phyloP scores from a whole-genome alignment of 495 filamentous ascomycete genomes.

The Chaetomidium leptoderma region DNA sequence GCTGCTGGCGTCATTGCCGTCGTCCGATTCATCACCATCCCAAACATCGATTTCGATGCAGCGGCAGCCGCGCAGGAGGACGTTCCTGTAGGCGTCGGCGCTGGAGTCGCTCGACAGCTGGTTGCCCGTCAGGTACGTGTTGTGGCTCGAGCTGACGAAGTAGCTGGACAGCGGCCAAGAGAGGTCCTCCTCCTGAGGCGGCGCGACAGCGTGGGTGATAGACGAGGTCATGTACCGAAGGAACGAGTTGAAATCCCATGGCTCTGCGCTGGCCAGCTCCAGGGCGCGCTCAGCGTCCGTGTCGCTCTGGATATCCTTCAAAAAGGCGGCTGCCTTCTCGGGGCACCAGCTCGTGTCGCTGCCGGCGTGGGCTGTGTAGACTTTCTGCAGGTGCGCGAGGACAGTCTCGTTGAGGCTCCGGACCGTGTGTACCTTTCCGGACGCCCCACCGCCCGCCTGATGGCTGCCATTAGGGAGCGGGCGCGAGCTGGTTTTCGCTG shows the following conservation, averaged over 20 bases:
- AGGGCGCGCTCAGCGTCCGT: constrained; percentile 26
- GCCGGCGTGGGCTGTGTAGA: constrained; percentile 37
- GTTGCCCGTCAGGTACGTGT: constrained; percentile 90
- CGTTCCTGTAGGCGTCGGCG: constrained; percentile 76
- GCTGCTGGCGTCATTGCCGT: constrained; percentile 30
- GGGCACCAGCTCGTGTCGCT: constrained; percentile 33
- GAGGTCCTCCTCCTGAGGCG: constrained; percentile 45
- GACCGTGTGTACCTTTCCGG: constrained; percentile 27
- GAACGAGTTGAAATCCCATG: constrained; percentile 49
- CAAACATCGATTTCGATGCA: constrained; percentile 96
- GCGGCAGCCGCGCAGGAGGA: constrained; percentile 77
- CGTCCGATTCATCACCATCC: constrained; percentile 65
- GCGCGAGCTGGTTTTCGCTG: neutral
- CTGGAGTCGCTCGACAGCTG: constrained; percentile 82
- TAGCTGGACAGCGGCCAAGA: constrained; percentile 74
- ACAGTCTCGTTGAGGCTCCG: constrained; percentile 29
- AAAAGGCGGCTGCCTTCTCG: constrained; percentile 36
- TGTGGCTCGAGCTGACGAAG: constrained; percentile 89
- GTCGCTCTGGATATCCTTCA: constrained; percentile 37
- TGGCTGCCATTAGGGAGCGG: constrained; percentile 28
- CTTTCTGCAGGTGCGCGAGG: constrained; percentile 35
- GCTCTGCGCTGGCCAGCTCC: constrained; percentile 18
- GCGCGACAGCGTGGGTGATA: constrained; percentile 43
- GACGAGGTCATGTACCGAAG: constrained; percentile 58
- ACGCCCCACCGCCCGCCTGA: constrained; percentile 38